Base-by-base conservation (phyloP, 805 yeast genomes). In the Sugiyamaella qingdaonensis region DNA sequence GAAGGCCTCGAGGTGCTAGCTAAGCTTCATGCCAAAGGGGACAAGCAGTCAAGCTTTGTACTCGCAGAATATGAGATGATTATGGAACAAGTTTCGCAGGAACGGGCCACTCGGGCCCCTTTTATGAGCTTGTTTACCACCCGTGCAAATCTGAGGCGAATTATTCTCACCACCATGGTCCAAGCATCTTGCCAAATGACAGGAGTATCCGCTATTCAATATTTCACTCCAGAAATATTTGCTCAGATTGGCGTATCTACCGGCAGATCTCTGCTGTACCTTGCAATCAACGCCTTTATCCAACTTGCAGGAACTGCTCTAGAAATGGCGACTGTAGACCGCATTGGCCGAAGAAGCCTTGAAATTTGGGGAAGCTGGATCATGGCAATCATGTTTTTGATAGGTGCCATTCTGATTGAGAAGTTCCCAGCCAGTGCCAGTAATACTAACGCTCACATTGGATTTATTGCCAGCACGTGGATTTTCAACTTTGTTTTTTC, bases 191-290 rank as follows among this genome's bases (percentile, higher is more conserved):
- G 78, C 58, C 87, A 82, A 65, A 74, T 82, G 69, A 80, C 86
- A 2, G 87, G 87, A 72, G 78, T 81, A 59, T 82, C 81, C 59
- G 86, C 83, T 41, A 78, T 82, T 54, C 74, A 81, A 78, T 82
- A 81, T 71, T 79, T 81, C 66, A 74, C 81, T 78, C 77, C 85
- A 44, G 78, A 77, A 2, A 68, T 82, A 62, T 77, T 82, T 81
- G 63, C 60, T 1, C 69, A 72, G 24, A 80, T 82, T 61, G 85
- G 85, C 9, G 81, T 82, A 16, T 14, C 65, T 51, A 63, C 67
- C 14, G 64, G 64, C 18, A 55, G 52, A 34, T 57, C 66, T 2
- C 52, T 63, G 37, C 47, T 64, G n/a, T 62, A 57, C 42, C 64
- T 60, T 49, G 61, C 65, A 4, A 56, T 64, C 21, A 63, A 64